These are phyloP conservation scores for Eucalyptus rudis DNA, from an alignment of 345 rosid species.

Conservation along the genomic window DNA sequence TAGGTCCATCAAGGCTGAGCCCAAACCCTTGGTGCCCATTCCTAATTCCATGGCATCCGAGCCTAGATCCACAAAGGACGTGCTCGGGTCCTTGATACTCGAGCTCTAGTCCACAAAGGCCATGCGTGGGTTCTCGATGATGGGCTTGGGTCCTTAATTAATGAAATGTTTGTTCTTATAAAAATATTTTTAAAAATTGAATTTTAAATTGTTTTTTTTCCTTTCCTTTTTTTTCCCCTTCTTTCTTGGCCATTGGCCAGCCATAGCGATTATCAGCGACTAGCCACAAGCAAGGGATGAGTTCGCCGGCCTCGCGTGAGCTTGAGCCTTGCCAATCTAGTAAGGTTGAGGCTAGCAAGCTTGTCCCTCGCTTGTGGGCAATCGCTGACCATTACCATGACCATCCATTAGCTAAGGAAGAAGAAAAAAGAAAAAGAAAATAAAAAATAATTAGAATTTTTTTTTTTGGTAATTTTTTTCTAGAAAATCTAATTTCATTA, in stretches of 20 bases:
- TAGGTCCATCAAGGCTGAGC: no score
- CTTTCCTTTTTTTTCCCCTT: rapidly evolving
- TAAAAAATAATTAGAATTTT: no score
- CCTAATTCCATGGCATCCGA: background rate
- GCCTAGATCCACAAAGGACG: no score
- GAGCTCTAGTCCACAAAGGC: background rate
- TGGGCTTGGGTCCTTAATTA: rapidly evolving
- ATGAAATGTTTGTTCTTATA: rapidly evolving
- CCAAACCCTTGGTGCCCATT: rapidly evolving
- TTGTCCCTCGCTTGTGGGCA: rapidly evolving
- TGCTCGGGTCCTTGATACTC: background rate
- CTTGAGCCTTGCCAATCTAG: background rate
- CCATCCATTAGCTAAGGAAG: rapidly evolving
- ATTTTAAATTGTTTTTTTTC: no score
- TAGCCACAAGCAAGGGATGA: rapidly evolving
- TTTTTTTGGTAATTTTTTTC: rapidly evolving
- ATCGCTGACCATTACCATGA: rapidly evolving
- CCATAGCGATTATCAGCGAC: rapidly evolving
- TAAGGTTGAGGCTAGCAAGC: background rate
- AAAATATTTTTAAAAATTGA: rapidly evolving
- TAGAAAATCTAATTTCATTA: no score
- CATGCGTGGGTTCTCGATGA: background rate
- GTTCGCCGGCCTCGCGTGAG: rapidly evolving
- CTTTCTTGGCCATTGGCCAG: background rate
- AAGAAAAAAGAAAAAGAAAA: background rate